Base-by-base conservation (phyloP, 2,329 filamentous ascomycete species). In the Pyricularia sp. region DNA sequence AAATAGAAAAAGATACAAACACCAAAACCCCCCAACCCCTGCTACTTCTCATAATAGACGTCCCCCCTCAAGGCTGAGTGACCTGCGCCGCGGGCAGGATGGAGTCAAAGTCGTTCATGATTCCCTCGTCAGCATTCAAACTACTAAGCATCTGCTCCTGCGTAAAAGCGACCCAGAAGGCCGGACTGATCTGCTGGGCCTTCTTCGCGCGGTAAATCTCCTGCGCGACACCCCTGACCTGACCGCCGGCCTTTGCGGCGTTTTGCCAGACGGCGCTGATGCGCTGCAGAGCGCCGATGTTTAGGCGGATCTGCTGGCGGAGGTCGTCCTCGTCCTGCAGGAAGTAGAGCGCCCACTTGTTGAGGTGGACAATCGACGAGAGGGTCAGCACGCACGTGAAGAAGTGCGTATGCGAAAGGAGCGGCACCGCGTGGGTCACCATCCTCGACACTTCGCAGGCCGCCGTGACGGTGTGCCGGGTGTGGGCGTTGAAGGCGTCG, bases 331-430 rank as follows among this genome's bases (percentile, higher is more conserved):
- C 88, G 73, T 88, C 85, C 70, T 84, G 83, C 65, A 89, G 82
- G 68, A 85, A 86, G 75, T 86, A 86, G 25, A 89, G 81, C 68
- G 82, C 89, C 87, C 92, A 97, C 71, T 91, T 92, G 69, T 90
- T 92, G 28, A 96, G 83, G 74, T 95, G 92, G 4, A 94, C 90
- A 73, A 94, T 91, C 7, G 92, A 92, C 23, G 90, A 91, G 68
- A 94, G 82, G 1, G 92, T 92, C 66, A 95, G 82, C 58, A 91
- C 89, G 75, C 92, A 95, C 42, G 90, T 92, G 80, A 95, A 93
- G 79, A 94, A 94, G 69, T 93, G 92, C 0, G 88, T 93, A 78
- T 97, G 92, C 36, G 87, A 87, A 4, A 90, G 83, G 1, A 94
- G 81, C 0, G 89, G 85, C 4, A 90, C 87, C 0, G 92, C 91